Conservation (phyloP, 768 basidiomycete species). For the Collybiopsis confluens region DNA sequence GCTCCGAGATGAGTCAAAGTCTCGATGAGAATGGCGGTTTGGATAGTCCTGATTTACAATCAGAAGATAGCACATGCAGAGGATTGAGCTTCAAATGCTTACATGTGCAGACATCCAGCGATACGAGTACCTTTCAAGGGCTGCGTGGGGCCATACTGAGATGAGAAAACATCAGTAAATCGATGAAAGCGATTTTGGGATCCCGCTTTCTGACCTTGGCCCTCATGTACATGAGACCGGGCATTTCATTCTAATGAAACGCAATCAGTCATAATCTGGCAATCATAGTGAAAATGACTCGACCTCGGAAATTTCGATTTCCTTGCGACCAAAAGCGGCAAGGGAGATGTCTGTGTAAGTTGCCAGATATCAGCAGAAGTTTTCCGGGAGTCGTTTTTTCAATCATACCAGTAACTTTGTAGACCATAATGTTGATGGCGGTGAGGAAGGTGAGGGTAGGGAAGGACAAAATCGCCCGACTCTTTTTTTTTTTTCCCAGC, state of each 20-base stretch:
- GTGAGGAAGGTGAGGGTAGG: not conserved
- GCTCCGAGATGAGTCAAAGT: conserved; percentile 94
- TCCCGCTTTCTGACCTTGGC: conserved; percentile 53
- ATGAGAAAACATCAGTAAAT: conserved; percentile 2
- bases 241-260: conserved; percentile 76
- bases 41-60: conserved; percentile 77
- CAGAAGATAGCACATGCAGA: not conserved
- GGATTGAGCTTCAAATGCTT: conserved; percentile 19
- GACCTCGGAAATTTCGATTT: conserved; percentile 99
- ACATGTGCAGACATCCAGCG: conserved; percentile 98
- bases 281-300: conserved; percentile 11
- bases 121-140: conserved; percentile 94
- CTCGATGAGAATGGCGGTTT: conserved; percentile 98
- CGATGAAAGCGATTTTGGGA: conserved; percentile 13
- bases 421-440: conserved; percentile 63
- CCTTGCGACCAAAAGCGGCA: conserved; percentile 99
- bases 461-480: not conserved
- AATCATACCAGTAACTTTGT: conserved; percentile 81
- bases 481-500: not conserved
- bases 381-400: not conserved
- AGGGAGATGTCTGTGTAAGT: conserved; percentile 75
- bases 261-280: not conserved
- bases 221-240: conserved; percentile 91
- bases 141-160: conserved; percentile 70
- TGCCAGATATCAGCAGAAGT: not conserved